These are phyloP conservation scores for Yamadazyma diddensiae DNA, from an alignment of 1,139 yeast species.

Conservation along the genomic window DNA sequence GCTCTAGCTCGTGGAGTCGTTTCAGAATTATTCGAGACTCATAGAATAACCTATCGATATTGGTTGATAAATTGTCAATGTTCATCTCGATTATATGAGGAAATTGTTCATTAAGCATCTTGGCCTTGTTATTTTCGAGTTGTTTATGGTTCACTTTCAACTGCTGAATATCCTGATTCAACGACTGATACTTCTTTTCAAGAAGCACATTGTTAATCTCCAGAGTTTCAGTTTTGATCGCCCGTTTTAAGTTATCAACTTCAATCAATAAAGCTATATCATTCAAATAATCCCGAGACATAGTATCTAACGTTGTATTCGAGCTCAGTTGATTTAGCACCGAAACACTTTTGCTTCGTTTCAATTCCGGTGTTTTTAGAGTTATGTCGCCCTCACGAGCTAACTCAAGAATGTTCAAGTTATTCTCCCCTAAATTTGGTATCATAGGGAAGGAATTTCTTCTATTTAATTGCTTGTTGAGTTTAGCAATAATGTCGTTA, in stretches of 20 bases:
- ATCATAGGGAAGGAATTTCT: constrained; percentile 45
- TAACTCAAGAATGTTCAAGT: constrained; percentile 23
- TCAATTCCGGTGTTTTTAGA: constrained; percentile 2
- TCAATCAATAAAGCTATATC: constrained; percentile 22
- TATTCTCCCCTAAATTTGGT: constrained; percentile 20
- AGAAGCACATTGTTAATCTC: constrained; percentile 11
- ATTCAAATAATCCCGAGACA: constrained; percentile 21
- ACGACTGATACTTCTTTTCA: constrained; percentile 23
- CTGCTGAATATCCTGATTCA: constrained; percentile 32
- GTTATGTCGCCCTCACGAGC: constrained; percentile 12
- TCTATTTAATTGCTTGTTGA: constrained; percentile 28
- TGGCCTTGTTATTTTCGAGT: constrained; percentile 28
- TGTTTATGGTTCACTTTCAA: constrained; percentile 27
- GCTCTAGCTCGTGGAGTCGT: constrained; percentile 79
- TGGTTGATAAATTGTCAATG: constrained; percentile 60
- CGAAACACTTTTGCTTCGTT: constrained; percentile 10
- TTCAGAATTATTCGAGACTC: constrained; percentile 72
- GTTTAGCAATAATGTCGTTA: constrained; percentile 1
- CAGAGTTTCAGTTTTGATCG: constrained; percentile 9
- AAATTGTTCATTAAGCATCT: constrained; percentile 33
- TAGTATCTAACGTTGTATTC: constrained; percentile 19
- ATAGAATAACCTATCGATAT: constrained; percentile 75
- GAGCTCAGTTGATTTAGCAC: constrained; percentile 3
- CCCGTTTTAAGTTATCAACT: constrained; percentile 19
- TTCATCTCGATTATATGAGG: constrained; percentile 41